These are phyloP conservation scores for Podospora australis DNA, from an alignment of 495 filamentous ascomycete genomes.

Conservation along the genomic window DNA sequence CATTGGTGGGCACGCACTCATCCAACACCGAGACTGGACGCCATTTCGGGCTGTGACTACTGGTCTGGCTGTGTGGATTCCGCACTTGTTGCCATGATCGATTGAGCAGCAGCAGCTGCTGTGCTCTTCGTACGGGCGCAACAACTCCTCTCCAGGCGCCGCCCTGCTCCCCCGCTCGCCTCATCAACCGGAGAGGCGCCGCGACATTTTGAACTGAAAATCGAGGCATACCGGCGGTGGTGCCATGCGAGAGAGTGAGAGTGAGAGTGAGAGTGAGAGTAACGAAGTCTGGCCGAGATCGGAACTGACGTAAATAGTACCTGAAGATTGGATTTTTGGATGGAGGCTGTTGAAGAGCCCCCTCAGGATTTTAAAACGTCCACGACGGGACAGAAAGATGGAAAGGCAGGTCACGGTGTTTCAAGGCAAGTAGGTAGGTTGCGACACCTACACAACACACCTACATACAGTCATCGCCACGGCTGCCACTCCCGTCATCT, in stretches of 20 bases:
- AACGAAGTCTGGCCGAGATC: neutral
- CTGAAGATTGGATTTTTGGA: no score
- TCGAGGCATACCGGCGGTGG: constrained; percentile 41
- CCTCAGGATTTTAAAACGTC: neutral
- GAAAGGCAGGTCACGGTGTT: neutral
- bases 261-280: neutral
- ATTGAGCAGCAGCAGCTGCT: constrained; percentile 1
- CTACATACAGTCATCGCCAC: neutral
- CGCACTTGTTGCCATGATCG: no score
- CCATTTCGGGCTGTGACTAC: constrained; percentile 54
- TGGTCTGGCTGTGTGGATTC: constrained; percentile 9
- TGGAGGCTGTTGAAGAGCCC: no score
- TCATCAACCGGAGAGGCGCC: constrained; percentile 33
- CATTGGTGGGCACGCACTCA: constrained; percentile 53
- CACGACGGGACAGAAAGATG: neutral
- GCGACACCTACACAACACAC: neutral
- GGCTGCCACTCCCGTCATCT: no score
- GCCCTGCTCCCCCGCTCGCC: constrained; percentile 13
- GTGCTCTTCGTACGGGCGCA: no score
- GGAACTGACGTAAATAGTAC: no score
- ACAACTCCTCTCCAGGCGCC: no score
- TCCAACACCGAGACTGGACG: constrained; percentile 76
- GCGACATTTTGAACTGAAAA: constrained; percentile 39
- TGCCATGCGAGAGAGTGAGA: constrained; percentile 34
- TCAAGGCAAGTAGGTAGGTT: neutral